Evolutionary conservation across 805 yeast species (phyloP).

Genomic region (Starmerella etchellsii): DNA sequence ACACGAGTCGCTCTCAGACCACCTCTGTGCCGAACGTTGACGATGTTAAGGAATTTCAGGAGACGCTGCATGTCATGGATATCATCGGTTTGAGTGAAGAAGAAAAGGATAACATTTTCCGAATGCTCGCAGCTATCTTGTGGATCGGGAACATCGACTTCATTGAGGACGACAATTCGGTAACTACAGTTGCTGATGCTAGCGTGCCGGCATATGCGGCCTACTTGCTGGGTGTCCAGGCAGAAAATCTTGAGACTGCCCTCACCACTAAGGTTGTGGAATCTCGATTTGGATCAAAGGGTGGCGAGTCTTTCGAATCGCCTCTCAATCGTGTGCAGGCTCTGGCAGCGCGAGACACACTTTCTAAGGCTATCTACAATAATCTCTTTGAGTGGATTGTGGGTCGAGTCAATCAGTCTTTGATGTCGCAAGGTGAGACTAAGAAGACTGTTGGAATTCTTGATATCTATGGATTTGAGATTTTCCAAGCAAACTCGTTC

Average conservation of each 20-base stretch:
- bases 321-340: slow-evolving; percentile 90
- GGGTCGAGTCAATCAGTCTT: slow-evolving; percentile 69
- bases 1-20: slow-evolving; percentile 79
- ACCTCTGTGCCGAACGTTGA: slow-evolving; percentile 77
- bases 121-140: slow-evolving; percentile 67
- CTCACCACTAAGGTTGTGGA: slow-evolving; percentile 74
- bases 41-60: slow-evolving; percentile 65
- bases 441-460: slow-evolving; percentile 67
- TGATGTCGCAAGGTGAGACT: slow-evolving; percentile 39
- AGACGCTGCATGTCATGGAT: slow-evolving; percentile 74
- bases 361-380: slow-evolving; percentile 87
- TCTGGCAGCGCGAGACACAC: slow-evolving; percentile 77
- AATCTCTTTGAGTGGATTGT: slow-evolving; percentile 96
- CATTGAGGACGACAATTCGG: slow-evolving; percentile 65
- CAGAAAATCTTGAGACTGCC: slow-evolving; percentile 50
- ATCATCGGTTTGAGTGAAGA: slow-evolving; percentile 67
- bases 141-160: slow-evolving; percentile 94
- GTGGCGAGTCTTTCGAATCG: slow-evolving; percentile 90
- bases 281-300: slow-evolving; percentile 74
- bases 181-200: slow-evolving; percentile 66
- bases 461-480: slow-evolving; percentile 94
- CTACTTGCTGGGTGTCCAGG: slow-evolving; percentile 70
- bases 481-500: slow-evolving; percentile 86
- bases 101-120: slow-evolving; percentile 85
- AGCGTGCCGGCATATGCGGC: slow-evolving; percentile 94